Evolutionary conservation across 768 basidiomycete species (phyloP).

Genomic region (Roridomyces roridus): DNA sequence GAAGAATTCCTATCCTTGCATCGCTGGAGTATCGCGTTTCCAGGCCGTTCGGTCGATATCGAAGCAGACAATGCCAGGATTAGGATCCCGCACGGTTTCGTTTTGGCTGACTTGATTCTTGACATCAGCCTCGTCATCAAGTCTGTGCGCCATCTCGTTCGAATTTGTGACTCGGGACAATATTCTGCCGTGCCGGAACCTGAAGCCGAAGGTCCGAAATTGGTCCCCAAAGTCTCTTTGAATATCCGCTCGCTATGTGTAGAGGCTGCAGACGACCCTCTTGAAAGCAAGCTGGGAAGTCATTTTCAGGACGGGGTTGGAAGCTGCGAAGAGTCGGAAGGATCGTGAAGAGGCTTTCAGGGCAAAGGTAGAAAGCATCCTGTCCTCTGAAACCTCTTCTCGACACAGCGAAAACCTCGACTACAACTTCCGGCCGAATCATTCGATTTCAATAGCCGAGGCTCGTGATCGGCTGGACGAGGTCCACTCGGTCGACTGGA

Average conservation of each 20-base stretch:
- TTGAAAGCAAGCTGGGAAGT: constrained; percentile 80
- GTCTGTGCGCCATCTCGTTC: constrained; percentile 69
- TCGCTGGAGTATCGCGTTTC: constrained; percentile 50
- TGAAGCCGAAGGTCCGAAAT: constrained; percentile 73
- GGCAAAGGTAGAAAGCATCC: constrained; percentile 76
- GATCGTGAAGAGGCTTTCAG: constrained; percentile 83
- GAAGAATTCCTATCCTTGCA: constrained; percentile 74
- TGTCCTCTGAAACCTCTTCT: constrained; percentile 44
- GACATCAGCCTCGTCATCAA: constrained; percentile 76
- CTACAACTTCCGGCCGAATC: constrained; percentile 67
- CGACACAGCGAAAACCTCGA: constrained; percentile 42
- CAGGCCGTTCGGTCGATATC: constrained; percentile 48
- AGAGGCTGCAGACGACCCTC: constrained; percentile 84
- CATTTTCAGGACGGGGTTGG: constrained; percentile 74
- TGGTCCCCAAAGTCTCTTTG: constrained; percentile 66
- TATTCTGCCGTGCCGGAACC: constrained; percentile 68
- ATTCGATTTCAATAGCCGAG: constrained; percentile 73
- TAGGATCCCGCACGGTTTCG: constrained; percentile 81
- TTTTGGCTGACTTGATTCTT: constrained; percentile 77
- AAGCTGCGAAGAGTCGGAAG: constrained; percentile 71
- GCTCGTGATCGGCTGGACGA: constrained; percentile 72
- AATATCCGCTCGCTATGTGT: constrained; percentile 65
- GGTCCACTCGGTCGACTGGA: constrained; percentile 80
- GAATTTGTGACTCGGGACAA: constrained; percentile 56
- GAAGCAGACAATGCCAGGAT: constrained; percentile 70